phyloP scores from a whole-genome alignment of 2,329 filamentous ascomycete species.

The Domatiomyces globalis region DNA sequence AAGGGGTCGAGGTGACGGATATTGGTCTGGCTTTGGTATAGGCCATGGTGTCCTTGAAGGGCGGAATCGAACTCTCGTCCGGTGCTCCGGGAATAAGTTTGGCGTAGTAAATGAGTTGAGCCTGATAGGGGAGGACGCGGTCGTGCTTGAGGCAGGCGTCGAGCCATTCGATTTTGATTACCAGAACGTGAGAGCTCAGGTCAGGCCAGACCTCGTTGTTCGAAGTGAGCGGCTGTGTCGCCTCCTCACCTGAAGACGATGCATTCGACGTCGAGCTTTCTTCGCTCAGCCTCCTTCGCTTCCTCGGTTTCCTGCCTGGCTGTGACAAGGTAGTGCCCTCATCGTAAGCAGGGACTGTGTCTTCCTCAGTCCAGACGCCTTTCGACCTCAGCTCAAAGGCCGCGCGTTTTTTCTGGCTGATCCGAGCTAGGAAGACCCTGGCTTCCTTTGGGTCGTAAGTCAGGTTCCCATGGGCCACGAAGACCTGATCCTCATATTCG shows the following conservation, averaged over 20 bases:
- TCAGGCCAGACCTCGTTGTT: conserved; percentile 7
- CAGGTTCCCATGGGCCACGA: conserved; percentile 39
- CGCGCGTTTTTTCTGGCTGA: conserved; percentile 55
- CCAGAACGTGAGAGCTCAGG: conserved; percentile 28
- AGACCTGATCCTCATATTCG: conserved; percentile 49
- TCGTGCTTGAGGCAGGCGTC: conserved; percentile 32
- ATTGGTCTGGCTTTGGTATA: conserved; percentile 9
- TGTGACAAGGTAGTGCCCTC: not conserved
- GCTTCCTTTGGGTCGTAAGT: conserved; percentile 62
- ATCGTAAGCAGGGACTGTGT: conserved; percentile 1
- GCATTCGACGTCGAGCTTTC: conserved; percentile 4
- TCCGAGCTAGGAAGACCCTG: conserved; percentile 57
- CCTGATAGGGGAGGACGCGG: conserved; percentile 30
- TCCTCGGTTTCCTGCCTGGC: conserved; percentile 3
- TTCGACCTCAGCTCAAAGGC: conserved; percentile 61
- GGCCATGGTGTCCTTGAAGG: conserved; percentile 6
- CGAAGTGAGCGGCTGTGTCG: not conserved
- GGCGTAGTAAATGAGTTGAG: conserved; percentile 40
- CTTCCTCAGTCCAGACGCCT: conserved; percentile 40
- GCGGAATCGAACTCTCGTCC: conserved; percentile 4
- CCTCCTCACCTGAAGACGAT: conserved; percentile 2
- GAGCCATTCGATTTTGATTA: conserved; percentile 43
- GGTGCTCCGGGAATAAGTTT: conserved; percentile 28
- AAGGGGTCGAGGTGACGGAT: conserved; percentile 2
- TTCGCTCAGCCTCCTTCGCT: conserved; percentile 4